phyloP scores from a whole-genome alignment of 2,329 filamentous ascomycete genomes.

The Diplodia sapinea region DNA sequence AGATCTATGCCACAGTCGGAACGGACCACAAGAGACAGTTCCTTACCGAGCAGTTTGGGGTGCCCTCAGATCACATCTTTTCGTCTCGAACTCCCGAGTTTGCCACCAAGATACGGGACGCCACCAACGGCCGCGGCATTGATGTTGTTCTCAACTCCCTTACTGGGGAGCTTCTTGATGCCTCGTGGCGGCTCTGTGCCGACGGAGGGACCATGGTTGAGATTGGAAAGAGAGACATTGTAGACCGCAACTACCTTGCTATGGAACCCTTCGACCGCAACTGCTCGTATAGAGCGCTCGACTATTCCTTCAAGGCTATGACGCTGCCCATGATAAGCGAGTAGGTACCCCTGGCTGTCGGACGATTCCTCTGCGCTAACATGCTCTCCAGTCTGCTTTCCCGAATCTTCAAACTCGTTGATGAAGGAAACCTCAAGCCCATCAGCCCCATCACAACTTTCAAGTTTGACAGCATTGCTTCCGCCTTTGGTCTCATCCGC shows the following conservation, averaged over 20 bases:
- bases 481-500: constrained; percentile 35
- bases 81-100: constrained; percentile 34
- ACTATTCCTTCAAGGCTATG: constrained; percentile 26
- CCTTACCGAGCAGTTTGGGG: constrained; percentile 34
- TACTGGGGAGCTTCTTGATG: constrained; percentile 35
- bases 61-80: constrained; percentile 45
- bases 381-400: constrained; percentile 10
- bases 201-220: constrained; percentile 43
- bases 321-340: not conserved
- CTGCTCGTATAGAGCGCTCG: constrained; percentile 12
- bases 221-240: constrained; percentile 38
- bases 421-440: constrained; percentile 38
- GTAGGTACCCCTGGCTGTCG: too few species aligned
- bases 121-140: constrained; percentile 39
- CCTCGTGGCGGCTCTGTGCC: constrained; percentile 37
- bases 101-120: constrained; percentile 31
- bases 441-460: constrained; percentile 36
- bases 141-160: constrained; percentile 42
- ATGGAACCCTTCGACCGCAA: constrained; percentile 38
- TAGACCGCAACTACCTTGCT: constrained; percentile 24
- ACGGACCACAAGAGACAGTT: constrained; percentile 35
- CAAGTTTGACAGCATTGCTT: constrained; percentile 32
- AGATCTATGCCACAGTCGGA: constrained; percentile 41
- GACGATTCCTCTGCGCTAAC: not conserved
- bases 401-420: constrained; percentile 8